phyloP scores from a whole-genome alignment of 805 yeast species.

The Alloascoidea africana region DNA sequence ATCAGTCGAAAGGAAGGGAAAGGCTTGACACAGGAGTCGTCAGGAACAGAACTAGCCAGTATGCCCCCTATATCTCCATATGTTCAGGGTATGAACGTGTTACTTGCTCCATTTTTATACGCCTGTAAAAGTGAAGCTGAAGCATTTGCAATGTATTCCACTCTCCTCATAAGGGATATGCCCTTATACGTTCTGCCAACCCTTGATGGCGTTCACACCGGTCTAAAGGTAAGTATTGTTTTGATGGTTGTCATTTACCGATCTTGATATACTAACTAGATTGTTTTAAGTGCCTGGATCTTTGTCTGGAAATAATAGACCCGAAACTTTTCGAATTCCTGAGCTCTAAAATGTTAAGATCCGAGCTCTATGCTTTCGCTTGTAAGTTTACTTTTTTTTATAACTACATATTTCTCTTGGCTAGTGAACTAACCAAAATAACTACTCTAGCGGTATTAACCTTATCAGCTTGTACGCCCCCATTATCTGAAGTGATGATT shows the following conservation, averaged over 20 bases:
- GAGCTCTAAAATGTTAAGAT: slow-evolving; percentile 51
- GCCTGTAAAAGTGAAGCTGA: slow-evolving; percentile 71
- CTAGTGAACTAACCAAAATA: not conserved
- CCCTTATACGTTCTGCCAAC: slow-evolving; percentile 71
- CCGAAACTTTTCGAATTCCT: slow-evolving; percentile 47
- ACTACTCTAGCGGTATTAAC: slow-evolving; percentile 54
- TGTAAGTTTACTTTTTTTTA: slow-evolving; percentile 10
- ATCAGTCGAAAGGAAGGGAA: slow-evolving; percentile 6
- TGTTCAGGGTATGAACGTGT: slow-evolving; percentile 88
- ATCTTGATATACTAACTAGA: too few relatives aligned
- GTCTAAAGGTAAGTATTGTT: slow-evolving; percentile 19
- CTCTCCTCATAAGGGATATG: slow-evolving; percentile 43
- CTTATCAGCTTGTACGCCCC: slow-evolving; percentile 79
- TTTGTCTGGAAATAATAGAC: slow-evolving; percentile 57
- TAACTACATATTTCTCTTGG: not conserved
- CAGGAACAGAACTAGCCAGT: slow-evolving; percentile 8
- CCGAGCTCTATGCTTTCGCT: slow-evolving; percentile 73
- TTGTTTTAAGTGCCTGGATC: slow-evolving; percentile 43
- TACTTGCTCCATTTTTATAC: slow-evolving; percentile 72
- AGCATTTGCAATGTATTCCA: slow-evolving; percentile 59
- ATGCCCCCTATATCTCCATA: slow-evolving; percentile 26
- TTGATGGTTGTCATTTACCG: too few relatives aligned
- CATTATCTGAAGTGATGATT: slow-evolving; percentile 55
- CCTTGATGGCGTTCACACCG: slow-evolving; percentile 71
- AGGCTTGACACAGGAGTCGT: slow-evolving; percentile 4